Percentiles rank a stretch among this genome's conserved stretches.
Conservation (phyloP, 768 basidiomycete species). For the Mrakia frigida region DNA sequence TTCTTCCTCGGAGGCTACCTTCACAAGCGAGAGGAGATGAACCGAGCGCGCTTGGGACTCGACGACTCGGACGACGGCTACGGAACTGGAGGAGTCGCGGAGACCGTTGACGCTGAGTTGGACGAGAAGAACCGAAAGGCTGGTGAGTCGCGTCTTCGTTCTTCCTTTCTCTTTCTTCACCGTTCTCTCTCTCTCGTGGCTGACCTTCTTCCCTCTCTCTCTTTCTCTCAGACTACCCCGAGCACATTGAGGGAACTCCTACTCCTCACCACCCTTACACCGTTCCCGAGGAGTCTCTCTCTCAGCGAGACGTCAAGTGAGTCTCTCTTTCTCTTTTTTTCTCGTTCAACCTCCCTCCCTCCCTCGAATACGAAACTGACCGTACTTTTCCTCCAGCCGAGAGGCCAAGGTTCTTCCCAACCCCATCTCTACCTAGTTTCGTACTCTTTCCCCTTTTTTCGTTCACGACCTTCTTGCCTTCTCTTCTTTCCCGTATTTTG, state of each 20-base stretch:
- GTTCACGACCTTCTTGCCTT: too few relatives aligned
- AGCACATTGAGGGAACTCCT: not conserved
- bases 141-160: not conserved
- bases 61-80: slow-evolving; percentile 7
- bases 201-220: not conserved
- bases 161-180: not conserved
- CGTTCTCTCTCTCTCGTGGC: too few relatives aligned
- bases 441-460: too few relatives aligned
- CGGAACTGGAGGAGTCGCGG: not conserved
- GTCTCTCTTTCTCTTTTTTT: not conserved
- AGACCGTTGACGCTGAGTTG: not conserved
- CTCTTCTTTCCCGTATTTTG: too few relatives aligned
- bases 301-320: not conserved
- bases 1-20: slow-evolving; percentile 29
- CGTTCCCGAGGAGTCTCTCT: not conserved
- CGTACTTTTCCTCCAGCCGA: not conserved
- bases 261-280: not conserved
- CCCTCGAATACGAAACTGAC: not conserved
- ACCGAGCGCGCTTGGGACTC: slow-evolving; percentile 6
- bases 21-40: slow-evolving; percentile 20
- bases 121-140: slow-evolving; percentile 10
- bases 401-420: not conserved
- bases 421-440: not conserved
- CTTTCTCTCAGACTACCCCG: not conserved
- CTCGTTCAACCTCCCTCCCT: not conserved